Conservation (phyloP, 2,329 filamentous ascomycete genomes). For the Byssothecium circinans region DNA sequence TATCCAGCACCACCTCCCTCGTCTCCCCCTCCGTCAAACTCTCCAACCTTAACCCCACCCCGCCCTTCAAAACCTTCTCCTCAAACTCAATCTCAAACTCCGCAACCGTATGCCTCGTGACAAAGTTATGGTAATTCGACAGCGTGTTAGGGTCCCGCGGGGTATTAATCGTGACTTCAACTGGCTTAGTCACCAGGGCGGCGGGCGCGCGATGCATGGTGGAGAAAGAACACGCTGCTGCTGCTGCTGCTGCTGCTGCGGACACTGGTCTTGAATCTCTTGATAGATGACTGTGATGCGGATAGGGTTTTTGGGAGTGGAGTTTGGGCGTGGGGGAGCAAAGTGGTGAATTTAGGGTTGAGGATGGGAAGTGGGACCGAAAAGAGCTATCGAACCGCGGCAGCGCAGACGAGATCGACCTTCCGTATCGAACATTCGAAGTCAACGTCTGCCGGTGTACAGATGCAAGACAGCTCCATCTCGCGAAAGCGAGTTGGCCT, state of each 20-base stretch:
- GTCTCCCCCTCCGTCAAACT: slow-evolving; percentile 73
- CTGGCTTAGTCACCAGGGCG: slow-evolving; percentile 42
- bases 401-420: slow-evolving; percentile 12
- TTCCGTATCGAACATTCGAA: slow-evolving; percentile 6
- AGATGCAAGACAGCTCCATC: background rate
- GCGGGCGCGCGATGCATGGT: slow-evolving; percentile 29
- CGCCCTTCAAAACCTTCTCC: slow-evolving; percentile 73
- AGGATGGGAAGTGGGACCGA: slow-evolving; percentile 12
- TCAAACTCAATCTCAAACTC: slow-evolving; percentile 84
- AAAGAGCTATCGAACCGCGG: slow-evolving; percentile 6
- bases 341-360: too few relatives aligned
- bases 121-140: slow-evolving; percentile 88
- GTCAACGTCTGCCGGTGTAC: slow-evolving; percentile 2
- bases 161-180: slow-evolving; percentile 45
- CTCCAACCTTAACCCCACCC: slow-evolving; percentile 74
- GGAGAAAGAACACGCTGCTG: slow-evolving; percentile 2
- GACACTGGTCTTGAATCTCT: slow-evolving; percentile 4
- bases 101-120: slow-evolving; percentile 79
- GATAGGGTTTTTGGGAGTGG: background rate
- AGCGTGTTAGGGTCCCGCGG: slow-evolving; percentile 84
- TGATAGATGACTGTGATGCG: background rate
- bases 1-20: slow-evolving; percentile 81
- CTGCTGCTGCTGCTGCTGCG: background rate
- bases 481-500: background rate
- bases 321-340: slow-evolving; percentile 3